Evolutionary conservation across 352 stramenopile species (phyloP).

Genomic region (Phytophthora palmivora): DNA sequence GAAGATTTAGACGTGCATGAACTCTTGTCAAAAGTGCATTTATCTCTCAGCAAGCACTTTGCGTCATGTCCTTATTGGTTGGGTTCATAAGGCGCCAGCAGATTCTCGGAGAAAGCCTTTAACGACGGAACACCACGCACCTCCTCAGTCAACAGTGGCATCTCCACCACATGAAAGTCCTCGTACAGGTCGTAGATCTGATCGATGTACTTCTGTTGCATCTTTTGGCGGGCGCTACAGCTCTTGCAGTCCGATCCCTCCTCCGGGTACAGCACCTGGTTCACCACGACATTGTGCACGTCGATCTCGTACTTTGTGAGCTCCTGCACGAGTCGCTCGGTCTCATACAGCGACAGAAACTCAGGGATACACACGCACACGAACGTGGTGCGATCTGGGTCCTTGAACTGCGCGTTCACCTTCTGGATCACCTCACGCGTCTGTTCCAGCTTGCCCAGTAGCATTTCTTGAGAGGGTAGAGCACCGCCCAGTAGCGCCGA

Average conservation of each 20-base stretch:
- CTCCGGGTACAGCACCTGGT: constrained; percentile 97
- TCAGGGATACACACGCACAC: constrained; percentile 99
- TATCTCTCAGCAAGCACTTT: constrained; percentile 19
- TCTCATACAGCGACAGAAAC: constrained; percentile 99
- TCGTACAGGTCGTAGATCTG: constrained; percentile 99
- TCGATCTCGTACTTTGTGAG: constrained; percentile 99
- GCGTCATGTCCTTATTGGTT: constrained; percentile 44
- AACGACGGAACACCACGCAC: constrained; percentile 96
- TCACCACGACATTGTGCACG: constrained; percentile 99
- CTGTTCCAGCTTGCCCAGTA: constrained; percentile 96
- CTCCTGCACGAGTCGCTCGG: constrained; percentile 98
- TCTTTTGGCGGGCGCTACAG: constrained; percentile 96
- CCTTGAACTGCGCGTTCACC: constrained; percentile 99
- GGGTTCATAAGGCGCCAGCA: constrained; percentile 94
- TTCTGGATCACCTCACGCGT: constrained; percentile 98
- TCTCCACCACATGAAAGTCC: constrained; percentile 99
- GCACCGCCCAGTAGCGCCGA: constrained; percentile 79
- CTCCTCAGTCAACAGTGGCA: constrained; percentile 98
- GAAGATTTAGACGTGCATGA: constrained; percentile 22
- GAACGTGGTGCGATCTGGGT: constrained; percentile 98
- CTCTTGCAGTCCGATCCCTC: constrained; percentile 88
- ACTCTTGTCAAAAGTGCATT: constrained; percentile 9
- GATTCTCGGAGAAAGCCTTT: constrained; percentile 93
- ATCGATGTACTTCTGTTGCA: constrained; percentile 99
- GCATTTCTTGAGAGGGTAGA: constrained; percentile 92